A percentile compares a stretch with the other conserved stretches of the same genome.
Evolutionary conservation across 495 filamentous ascomycete genomes (phyloP).

Genomic region (Trichoderma gamsii): DNA sequence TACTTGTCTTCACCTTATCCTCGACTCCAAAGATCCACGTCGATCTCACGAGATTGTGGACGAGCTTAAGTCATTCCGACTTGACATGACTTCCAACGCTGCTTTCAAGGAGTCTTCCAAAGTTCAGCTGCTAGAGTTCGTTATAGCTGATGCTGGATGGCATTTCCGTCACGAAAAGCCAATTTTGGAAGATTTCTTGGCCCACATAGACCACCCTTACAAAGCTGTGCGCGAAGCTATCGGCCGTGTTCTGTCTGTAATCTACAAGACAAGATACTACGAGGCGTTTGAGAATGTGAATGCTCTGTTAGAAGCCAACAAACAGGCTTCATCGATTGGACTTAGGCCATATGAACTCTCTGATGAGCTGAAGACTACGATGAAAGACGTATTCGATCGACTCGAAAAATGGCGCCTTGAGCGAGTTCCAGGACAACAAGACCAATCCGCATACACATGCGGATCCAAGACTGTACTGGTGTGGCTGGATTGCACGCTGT

Average conservation of each 20-base stretch:
- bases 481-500: conserved; percentile 89
- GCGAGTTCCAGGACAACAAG: conserved; percentile 82
- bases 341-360: conserved; percentile 74
- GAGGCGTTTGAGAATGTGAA: conserved; percentile 80
- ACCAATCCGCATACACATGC: conserved; percentile 88
- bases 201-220: conserved; percentile 94
- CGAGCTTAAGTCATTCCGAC: conserved; percentile 73
- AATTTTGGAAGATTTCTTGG: conserved; percentile 80
- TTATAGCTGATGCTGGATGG: conserved; percentile 85
- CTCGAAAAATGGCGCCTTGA: conserved; percentile 84
- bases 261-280: conserved; percentile 85
- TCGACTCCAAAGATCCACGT: conserved; percentile 74
- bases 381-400: conserved; percentile 69
- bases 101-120: conserved; percentile 99
- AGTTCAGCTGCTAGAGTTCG: conserved; percentile 83
- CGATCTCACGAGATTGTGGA: conserved; percentile 80
- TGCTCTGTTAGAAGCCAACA: conserved; percentile 70
- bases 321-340: conserved; percentile 72
- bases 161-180: conserved; percentile 90
- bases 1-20: conserved; percentile 80
- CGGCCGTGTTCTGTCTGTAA: conserved; percentile 77
- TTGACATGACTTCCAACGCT: conserved; percentile 93
- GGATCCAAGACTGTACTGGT: conserved; percentile 92
- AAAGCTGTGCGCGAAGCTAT: conserved; percentile 94
- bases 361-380: conserved; percentile 63